phyloP scores from a whole-genome alignment of 1,139 yeast species.

The Candida sojae region DNA sequence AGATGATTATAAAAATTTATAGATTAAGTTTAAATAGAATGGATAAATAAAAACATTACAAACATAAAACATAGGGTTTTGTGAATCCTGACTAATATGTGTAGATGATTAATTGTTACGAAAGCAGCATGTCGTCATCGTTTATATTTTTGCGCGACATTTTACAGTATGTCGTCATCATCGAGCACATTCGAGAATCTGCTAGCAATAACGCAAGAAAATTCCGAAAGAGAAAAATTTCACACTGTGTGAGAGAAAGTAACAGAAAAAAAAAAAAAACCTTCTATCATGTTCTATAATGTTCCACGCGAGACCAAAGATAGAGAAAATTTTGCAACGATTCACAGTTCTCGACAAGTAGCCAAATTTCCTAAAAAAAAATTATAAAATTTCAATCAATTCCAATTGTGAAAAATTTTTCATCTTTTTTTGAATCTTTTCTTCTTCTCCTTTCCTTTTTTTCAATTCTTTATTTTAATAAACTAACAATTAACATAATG shows the following conservation, averaged over 20 bases:
- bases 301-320: conserved; percentile 8
- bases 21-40: background rate
- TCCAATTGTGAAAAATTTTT: conserved; percentile 3
- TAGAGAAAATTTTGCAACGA: conserved; percentile 5
- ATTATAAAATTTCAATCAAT: conserved; percentile 1
- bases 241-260: background rate
- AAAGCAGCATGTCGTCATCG: too few relatives aligned
- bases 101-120: too few relatives aligned
- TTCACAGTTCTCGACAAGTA: conserved; percentile 3
- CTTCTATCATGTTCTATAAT: conserved; percentile 8
- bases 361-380: background rate
- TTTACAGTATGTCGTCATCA: too few relatives aligned
- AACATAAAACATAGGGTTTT: too few relatives aligned
- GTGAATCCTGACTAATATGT: too few relatives aligned
- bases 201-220: background rate
- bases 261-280: background rate
- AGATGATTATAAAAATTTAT: conserved; percentile 19
- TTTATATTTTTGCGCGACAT: too few relatives aligned
- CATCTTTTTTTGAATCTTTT: conserved; percentile 5
- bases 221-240: background rate
- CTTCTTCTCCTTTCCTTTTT: conserved; percentile 6
- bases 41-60: too few relatives aligned
- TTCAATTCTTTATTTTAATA: background rate
- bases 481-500: conserved; percentile 28
- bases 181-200: background rate